Conservation (phyloP, 768 basidiomycete species). For the Leccinum rimulosum region DNA sequence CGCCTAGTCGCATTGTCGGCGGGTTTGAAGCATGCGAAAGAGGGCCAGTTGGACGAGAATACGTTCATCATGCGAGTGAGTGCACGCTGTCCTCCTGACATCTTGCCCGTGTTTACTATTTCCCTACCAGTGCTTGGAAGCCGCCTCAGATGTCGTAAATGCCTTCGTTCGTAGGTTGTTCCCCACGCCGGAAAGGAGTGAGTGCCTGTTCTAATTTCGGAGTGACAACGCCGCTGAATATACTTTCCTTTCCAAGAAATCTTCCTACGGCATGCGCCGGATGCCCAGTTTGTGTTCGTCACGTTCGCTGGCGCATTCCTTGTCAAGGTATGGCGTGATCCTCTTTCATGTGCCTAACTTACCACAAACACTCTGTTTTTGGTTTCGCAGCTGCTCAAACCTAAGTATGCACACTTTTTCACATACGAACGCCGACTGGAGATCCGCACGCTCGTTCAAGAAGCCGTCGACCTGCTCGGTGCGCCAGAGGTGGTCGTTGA, state of each 20-base stretch:
- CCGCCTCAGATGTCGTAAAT: slow-evolving; percentile 64
- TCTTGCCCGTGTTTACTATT: not conserved
- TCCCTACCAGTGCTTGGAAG: slow-evolving; percentile 53
- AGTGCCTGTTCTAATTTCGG: slow-evolving; percentile 17
- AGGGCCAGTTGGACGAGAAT: slow-evolving; percentile 52
- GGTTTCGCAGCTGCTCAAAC: slow-evolving; percentile 63
- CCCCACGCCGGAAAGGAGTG: slow-evolving; percentile 51
- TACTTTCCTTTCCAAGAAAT: slow-evolving; percentile 35
- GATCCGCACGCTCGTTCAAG: slow-evolving; percentile 62
- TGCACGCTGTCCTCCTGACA: slow-evolving; percentile 5
- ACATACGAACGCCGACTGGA: slow-evolving; percentile 55
- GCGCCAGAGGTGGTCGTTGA: slow-evolving; percentile 75
- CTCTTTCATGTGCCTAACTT: not conserved
- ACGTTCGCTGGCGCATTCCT: slow-evolving; percentile 83
- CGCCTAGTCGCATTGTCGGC: slow-evolving; percentile 70
- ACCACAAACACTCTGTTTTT: not conserved
- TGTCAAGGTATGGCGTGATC: slow-evolving; percentile 54
- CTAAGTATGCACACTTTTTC: slow-evolving; percentile 64
- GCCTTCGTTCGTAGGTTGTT: slow-evolving; percentile 58
- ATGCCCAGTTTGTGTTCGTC: slow-evolving; percentile 75
- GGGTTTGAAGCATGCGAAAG: slow-evolving; percentile 75
- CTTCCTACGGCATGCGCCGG: slow-evolving; percentile 71
- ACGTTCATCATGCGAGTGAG: slow-evolving; percentile 65
- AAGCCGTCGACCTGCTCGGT: slow-evolving; percentile 63
- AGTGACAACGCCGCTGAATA: slow-evolving; percentile 1